Conservation (phyloP, 345 rosid genomes). For the Corchorus olitorius region DNA sequence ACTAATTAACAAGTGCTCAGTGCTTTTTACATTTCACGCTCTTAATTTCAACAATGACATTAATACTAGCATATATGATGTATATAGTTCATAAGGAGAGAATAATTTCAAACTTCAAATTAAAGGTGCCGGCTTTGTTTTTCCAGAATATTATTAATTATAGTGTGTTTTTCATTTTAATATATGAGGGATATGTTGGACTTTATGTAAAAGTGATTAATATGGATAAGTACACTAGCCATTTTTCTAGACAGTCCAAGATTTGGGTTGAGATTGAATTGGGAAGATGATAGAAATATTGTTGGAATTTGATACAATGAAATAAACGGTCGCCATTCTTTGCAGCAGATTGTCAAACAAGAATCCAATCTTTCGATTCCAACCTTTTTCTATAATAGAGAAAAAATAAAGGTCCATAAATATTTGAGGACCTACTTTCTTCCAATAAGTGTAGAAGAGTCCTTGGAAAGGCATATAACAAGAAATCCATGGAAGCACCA, state of each 20-base stretch:
- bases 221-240: too few relatives aligned
- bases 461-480: background rate
- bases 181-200: too few relatives aligned
- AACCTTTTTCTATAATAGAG: background rate
- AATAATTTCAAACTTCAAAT: slow-evolving; percentile 15
- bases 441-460: background rate
- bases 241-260: background rate
- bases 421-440: background rate
- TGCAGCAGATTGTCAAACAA: slow-evolving; percentile 4
- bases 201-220: too few relatives aligned
- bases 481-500: slow-evolving; percentile 5
- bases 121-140: too few relatives aligned
- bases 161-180: too few relatives aligned
- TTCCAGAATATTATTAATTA: too few relatives aligned
- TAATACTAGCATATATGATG: too few relatives aligned
- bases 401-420: background rate
- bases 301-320: background rate
- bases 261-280: background rate
- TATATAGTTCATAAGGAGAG: too few relatives aligned
- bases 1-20: too few relatives aligned
- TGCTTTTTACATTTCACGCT: too few relatives aligned
- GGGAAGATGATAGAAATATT: background rate
- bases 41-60: too few relatives aligned
- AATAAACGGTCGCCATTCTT: slow-evolving; percentile 4
- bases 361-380: slow-evolving; percentile 9